Base-by-base conservation (phyloP, 805 yeast species). In the Starmera pachycereana region DNA sequence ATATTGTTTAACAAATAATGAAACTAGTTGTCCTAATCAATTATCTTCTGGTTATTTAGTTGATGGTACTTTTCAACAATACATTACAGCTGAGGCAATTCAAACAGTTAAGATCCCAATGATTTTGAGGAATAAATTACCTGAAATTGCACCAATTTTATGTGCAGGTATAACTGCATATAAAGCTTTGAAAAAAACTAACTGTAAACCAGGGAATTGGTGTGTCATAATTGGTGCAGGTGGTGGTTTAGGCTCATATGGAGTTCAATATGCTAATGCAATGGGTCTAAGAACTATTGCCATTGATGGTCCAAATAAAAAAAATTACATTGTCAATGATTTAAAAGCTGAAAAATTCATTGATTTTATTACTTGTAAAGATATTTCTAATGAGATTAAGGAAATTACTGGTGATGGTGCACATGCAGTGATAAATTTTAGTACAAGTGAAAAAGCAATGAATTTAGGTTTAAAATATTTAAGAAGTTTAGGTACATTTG, bases 121-220 rank as follows among this genome's bases (percentile, higher is more conserved):
- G 50, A 78, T 76, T 40, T 63, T 79, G 30, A 8, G 6, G 9
- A 5, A 22, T 22, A 85, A 83, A 55, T 71, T 82, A 50, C 83
- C 86, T 38, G 67, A 64, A 44, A 72, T 74, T 43, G 77, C 90
- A 9, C 92, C 92, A 47, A 74, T 82, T 53, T 72, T 83, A 52
- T 82, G 92, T 65, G 92, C 90, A 19, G 92, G 92, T 60, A 72
- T 82, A 62, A 82, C 92, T 30, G 89, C 79, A 40, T 82, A 83
- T 76, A 82, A 81, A 69, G 92, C 89, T 29, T 67, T 82, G 57
- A 81, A 81, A 69, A 78, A 81, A 33, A 80, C 89, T 31, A 69
- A 71, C 36, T 65, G 77, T 50, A 53, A 44, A 38, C 71, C 83
- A 37, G 85, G 84, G 45, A 70, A 78, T 47, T 78, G 81, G 81